These are phyloP conservation scores for Starmerella apis DNA, from an alignment of 805 yeast genomes.

Conservation along the genomic window DNA sequence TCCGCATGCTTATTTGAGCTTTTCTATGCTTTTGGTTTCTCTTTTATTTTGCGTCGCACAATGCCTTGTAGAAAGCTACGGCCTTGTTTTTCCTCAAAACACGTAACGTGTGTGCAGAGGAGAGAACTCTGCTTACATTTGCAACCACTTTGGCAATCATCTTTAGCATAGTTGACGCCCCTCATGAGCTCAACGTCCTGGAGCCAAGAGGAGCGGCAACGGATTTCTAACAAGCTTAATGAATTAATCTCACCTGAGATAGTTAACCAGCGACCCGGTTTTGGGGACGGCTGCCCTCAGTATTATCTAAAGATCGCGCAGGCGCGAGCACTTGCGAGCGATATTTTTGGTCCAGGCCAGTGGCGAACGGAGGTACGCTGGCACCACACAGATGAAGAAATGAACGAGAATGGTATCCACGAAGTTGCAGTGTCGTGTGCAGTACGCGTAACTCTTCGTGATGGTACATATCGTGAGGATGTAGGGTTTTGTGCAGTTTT, in stretches of 20 bases:
- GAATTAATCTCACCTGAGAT: conserved; percentile 6
- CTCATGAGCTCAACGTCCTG: conserved; percentile 5
- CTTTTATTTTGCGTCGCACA: no score
- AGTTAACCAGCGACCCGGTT: not conserved
- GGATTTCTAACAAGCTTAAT: not conserved
- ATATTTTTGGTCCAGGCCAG: conserved; percentile 16
- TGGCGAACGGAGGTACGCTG: conserved; percentile 12
- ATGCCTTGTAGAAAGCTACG: no score
- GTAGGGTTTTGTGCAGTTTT: conserved; percentile 68
- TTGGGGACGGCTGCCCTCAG: not conserved
- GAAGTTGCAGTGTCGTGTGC: conserved; percentile 14
- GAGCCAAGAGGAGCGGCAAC: not conserved
- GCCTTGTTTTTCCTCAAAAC: no score
- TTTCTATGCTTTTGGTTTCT: no score
- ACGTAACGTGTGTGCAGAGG: no score
- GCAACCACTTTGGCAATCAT: no score
- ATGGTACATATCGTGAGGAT: conserved; percentile 74
- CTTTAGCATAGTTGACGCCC: no score
- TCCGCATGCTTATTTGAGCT: no score
- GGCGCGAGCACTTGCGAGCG: conserved; percentile 17
- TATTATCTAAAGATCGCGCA: conserved; percentile 7
- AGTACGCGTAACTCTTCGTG: conserved; percentile 61
- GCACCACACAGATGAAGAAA: not conserved
- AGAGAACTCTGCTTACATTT: not conserved
- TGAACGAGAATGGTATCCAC: not conserved